Evolutionary conservation across 2,329 filamentous ascomycete genomes (phyloP), one percentile per base, ranked within the genome.

Genomic region (Periconia macrospinosa): DNA sequence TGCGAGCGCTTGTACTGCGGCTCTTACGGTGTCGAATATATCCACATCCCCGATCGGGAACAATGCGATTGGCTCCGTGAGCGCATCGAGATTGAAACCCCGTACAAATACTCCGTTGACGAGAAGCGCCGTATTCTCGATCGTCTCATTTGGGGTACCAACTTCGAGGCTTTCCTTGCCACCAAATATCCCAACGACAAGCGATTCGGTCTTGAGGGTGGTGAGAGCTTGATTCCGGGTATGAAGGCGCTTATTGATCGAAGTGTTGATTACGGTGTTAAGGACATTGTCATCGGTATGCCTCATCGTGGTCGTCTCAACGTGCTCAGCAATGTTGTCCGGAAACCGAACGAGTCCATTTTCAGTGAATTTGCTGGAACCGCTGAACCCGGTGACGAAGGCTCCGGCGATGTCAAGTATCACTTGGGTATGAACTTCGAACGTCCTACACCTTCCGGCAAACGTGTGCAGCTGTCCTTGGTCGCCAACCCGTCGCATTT

Each of bases 361-460:
- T 99, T 99, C 82, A 96, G 90, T 74, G 94, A 99, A 77, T 99
- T 99, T 70, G 90, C 91, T 58, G 94, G 94, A 66, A 91, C 89
- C 45, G 81, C 89, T 19, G 91, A 91, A 71, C 90, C 91, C 51
- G 89, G 90, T 65, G 94, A 97, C 65, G 93, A 99, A 79, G 94
- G 94, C 55, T 97, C 94, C 54, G 94, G 94, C 68, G 94, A 99
- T 75, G 94, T 99, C 78, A 99, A 99, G 79, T 99, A 99, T 81
- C 94, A 99, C 81, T 82, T 99, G 69, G 94, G 94, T 73, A 99
- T 99, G 94, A 99, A 99, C 83, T 99, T 99, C 66, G 94, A 99
- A 81, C 91, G 94, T 59, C 94, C 94, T 50, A 99, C 94, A 10
- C 94, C 94, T 54, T 97, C 93, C 42, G 94, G 94, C 68, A 97